These are phyloP conservation scores for Backusella liffmaniae DNA, from an alignment of 192 early-diverging fungal species.

Conservation along the genomic window DNA sequence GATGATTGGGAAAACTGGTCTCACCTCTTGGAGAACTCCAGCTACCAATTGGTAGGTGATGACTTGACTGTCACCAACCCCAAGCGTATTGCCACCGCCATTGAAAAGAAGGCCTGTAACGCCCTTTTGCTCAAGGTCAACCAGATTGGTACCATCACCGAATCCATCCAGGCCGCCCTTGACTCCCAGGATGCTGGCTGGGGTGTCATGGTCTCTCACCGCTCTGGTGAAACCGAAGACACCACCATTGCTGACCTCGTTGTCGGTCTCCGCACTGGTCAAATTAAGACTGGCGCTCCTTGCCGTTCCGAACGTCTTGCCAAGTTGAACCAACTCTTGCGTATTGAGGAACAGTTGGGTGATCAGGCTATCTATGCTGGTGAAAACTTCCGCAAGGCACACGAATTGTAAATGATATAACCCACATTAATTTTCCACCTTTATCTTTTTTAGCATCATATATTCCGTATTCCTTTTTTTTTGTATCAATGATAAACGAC, in stretches of 20 bases:
- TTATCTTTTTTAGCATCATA: neutral
- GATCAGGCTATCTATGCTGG: constrained; percentile 93
- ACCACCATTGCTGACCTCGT: constrained; percentile 95
- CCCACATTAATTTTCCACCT: neutral
- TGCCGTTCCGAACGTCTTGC: constrained; percentile 96
- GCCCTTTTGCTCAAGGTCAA: constrained; percentile 97
- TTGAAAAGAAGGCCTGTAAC: constrained; percentile 94
- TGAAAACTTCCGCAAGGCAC: constrained; percentile 81
- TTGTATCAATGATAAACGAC: neutral
- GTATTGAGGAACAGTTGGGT: constrained; percentile 97
- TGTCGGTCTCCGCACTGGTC: constrained; percentile 91
- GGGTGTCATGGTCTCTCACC: constrained; percentile 99
- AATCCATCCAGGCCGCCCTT: constrained; percentile 85
- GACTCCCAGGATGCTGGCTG: constrained; percentile 85
- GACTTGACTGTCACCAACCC: constrained; percentile 99
- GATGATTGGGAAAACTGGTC: constrained; percentile 96
- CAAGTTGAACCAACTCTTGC: constrained; percentile 99
- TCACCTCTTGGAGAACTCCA: constrained; percentile 59
- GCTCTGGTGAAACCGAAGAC: constrained; percentile 99
- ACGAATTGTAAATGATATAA: constrained; percentile 47
- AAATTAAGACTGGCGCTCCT: constrained; percentile 99
- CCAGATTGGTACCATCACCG: constrained; percentile 97
- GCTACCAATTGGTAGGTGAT: constrained; percentile 73
- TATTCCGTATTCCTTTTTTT: neutral
- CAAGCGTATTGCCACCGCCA: constrained; percentile 80